Base-by-base conservation (phyloP, 176 grass and related monocot genomes). In the Avena atlantica region DNA sequence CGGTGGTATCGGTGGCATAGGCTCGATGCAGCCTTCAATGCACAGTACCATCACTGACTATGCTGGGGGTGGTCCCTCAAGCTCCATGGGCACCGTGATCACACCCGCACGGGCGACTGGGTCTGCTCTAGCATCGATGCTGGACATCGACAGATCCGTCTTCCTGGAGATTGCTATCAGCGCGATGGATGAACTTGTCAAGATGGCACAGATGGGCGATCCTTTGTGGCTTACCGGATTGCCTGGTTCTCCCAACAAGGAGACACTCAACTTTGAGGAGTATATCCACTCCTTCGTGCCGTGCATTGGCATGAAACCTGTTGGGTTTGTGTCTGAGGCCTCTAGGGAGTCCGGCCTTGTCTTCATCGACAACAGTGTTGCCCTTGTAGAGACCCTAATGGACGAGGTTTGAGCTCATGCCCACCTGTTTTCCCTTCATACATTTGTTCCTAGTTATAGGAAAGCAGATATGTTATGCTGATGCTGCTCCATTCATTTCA, bases 301-400 rank as follows among this genome's bases (percentile, higher is more conserved):
- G 15, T 96, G 92, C 83, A 71, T 92, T 51, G 94, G 94, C 44
- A 40, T 78, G 24, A 99, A 93, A 87, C 92, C 94, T 4, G 76
- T 68, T 0, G 90, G 92, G 1, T 94, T 90, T 31, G 87, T 89
- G 19, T 96, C 94, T n/a, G 97, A 99, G 85, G 97, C 87, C 5
- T 91, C 97, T 10, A 92, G 90, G 89, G 89, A 94, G 78, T 91
- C 90, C 0, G 92, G 94, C 24, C 51, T 90, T 0, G 94, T 96
- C 58, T 90, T 96, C 65, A 93, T 93, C 9, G 86, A 91, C 73
- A 89, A 90, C 71, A 99, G 97, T 62, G 52, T 76, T 49, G 92
- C 90, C 10, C 89, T 99, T 74, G 92, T 96, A 12, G 97, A 96
- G 83, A 99, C 92, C 2, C 94, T 99, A 0, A 96, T 99, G 87